phyloP scores from a whole-genome alignment of 306 rosid species.

The Betula pendula region DNA sequence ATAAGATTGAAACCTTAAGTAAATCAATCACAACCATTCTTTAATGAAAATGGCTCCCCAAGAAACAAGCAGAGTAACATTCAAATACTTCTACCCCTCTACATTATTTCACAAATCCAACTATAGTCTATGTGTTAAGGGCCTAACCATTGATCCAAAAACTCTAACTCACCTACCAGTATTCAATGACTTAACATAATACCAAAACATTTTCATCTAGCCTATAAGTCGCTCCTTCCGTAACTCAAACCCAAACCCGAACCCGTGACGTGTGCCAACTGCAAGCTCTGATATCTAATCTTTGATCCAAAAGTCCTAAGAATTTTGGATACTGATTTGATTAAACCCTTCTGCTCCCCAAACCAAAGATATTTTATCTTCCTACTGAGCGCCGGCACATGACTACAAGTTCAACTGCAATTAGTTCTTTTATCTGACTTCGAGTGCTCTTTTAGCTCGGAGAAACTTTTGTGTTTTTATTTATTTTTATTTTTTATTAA shows the following conservation, averaged over 20 bases:
- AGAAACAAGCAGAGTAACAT: background rate
- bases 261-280: no score
- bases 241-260: no score
- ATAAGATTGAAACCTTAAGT: background rate
- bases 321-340: no score
- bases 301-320: no score
- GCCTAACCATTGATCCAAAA: no score
- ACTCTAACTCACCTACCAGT: no score
- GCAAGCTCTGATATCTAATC: no score
- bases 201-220: no score
- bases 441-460: background rate
- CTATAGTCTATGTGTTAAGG: background rate
- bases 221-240: no score
- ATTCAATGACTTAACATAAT: no score
- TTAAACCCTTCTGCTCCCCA: background rate
- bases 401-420: background rate
- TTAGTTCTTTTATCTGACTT: background rate
- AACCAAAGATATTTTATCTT: background rate
- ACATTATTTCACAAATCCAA: background rate
- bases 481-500: background rate
- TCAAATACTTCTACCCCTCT: background rate
- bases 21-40: background rate
- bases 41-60: background rate
- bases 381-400: background rate
- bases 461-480: no score